A percentile compares a stretch with the other conserved stretches of the same genome.
phyloP scores from a whole-genome alignment of 441 rosid species.

The Omphalea diandra region DNA sequence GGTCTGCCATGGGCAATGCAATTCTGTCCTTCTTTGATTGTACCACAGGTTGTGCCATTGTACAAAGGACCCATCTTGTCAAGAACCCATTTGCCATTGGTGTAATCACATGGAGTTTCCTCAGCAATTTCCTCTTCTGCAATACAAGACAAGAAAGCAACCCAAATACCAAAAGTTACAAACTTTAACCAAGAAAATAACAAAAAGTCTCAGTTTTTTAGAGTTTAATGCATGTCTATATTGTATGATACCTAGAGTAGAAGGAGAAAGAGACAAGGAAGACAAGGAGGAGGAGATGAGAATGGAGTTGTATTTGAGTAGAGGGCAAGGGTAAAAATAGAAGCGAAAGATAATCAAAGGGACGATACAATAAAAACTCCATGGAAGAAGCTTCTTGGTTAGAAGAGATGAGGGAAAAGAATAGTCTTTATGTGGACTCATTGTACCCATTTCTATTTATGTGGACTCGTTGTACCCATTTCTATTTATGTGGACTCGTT shows the following conservation, averaged over 20 bases:
- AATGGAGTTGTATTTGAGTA: slow-evolving; percentile 32
- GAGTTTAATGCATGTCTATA: slow-evolving; percentile 22
- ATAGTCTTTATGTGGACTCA: slow-evolving; percentile 36
- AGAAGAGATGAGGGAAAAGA: slow-evolving; percentile 25
- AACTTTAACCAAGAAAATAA: not conserved
- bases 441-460: slow-evolving; percentile 29
- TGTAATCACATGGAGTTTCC: slow-evolving; percentile 60
- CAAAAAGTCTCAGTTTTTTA: not conserved
- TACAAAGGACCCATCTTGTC: slow-evolving; percentile 78
- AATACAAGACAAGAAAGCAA: slow-evolving; percentile 6
- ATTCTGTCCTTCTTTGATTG: slow-evolving; percentile 80
- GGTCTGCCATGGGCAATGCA: slow-evolving; percentile 87
- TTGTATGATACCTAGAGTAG: no score
- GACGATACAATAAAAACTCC: slow-evolving; percentile 43
- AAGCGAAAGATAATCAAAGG: slow-evolving; percentile 58
- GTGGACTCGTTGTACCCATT: not conserved
- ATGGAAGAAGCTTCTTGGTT: slow-evolving; percentile 47
- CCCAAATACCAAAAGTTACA: not conserved
- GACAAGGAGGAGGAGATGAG: slow-evolving; percentile 31
- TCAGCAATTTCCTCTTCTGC: slow-evolving; percentile 46
- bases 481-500: slow-evolving; percentile 26
- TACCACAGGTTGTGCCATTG: slow-evolving; percentile 70
- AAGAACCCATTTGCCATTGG: slow-evolving; percentile 64
- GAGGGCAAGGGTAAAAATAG: slow-evolving; percentile 47
- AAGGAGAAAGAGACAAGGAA: slow-evolving; percentile 25